phyloP scores from a whole-genome alignment of 768 basidiomycete species.

The Boletus insuetus region DNA sequence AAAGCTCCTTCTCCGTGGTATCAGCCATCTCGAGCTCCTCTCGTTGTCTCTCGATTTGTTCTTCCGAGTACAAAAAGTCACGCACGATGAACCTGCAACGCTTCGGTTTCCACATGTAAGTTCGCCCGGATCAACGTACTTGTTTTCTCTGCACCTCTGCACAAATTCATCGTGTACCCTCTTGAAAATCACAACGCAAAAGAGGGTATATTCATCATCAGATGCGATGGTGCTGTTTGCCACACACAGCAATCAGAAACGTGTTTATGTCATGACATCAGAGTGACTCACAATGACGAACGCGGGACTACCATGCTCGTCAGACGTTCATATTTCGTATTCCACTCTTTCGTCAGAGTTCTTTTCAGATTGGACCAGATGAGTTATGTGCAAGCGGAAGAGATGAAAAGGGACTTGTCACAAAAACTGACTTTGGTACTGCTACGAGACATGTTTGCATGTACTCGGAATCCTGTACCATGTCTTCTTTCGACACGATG shows the following conservation, averaged over 20 bases:
- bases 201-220: constrained; percentile 89
- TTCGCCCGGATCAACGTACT: constrained; percentile 47
- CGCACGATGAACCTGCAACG: constrained; percentile 78
- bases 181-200: constrained; percentile 84
- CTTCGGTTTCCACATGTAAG: neutral
- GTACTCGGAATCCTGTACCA: constrained; percentile 89
- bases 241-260: constrained; percentile 18
- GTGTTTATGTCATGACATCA: constrained; percentile 12
- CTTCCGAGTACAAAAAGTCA: constrained; percentile 91
- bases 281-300: constrained; percentile 67
- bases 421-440: constrained; percentile 76
- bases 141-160: constrained; percentile 93
- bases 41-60: constrained; percentile 72
- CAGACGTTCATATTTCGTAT: constrained; percentile 82
- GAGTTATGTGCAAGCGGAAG: constrained; percentile 9
- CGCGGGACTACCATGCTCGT: constrained; percentile 91
- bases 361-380: constrained; percentile 38
- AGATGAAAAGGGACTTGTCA: constrained; percentile 2
- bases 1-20: constrained; percentile 91
- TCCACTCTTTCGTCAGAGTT: constrained; percentile 85
- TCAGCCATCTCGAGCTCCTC: constrained; percentile 79
- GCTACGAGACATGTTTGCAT: constrained; percentile 90
- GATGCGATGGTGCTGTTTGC: constrained; percentile 61
- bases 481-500: constrained; percentile 75
- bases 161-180: constrained; percentile 89